Conservation (phyloP, 139 green algal species). For the Dunaliella primolecta region DNA sequence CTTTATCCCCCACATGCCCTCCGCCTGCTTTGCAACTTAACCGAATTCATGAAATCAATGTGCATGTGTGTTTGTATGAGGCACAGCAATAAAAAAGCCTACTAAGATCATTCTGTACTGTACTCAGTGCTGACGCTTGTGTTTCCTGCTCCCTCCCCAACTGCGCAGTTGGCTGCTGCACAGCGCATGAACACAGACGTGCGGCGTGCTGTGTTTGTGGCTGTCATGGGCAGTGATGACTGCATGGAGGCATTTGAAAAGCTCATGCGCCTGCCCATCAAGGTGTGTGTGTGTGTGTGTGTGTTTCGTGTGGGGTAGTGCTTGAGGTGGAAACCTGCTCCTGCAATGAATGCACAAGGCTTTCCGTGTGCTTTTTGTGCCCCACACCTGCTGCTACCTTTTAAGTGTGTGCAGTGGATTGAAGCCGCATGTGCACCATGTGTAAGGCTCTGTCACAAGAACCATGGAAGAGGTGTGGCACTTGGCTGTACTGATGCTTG, state of each 20-base stretch:
- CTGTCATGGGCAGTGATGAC: slow-evolving; percentile 77
- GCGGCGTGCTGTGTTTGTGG: slow-evolving; percentile 62
- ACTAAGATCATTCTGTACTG: too few species aligned
- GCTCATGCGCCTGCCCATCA: slow-evolving; percentile 73
- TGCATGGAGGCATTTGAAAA: slow-evolving; percentile 70
- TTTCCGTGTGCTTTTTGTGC: background rate
- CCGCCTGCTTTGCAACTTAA: too few species aligned
- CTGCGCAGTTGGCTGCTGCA: slow-evolving; percentile 47
- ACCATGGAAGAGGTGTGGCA: background rate
- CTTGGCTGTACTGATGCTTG: too few species aligned
- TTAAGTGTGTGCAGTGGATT: background rate
- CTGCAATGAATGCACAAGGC: background rate
- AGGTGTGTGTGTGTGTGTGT: slow-evolving; percentile 44
- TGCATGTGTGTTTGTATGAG: too few species aligned
- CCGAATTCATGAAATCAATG: too few species aligned
- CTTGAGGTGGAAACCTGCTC: background rate
- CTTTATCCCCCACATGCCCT: too few species aligned
- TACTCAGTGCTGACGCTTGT: too few species aligned
- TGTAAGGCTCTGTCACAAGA: background rate
- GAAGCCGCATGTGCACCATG: background rate
- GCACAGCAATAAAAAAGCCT: too few species aligned
- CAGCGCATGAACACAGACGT: slow-evolving; percentile 56
- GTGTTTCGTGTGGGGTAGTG: background rate
- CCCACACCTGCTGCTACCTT: background rate
- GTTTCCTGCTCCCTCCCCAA: too few species aligned